Percentiles rank a stretch among this genome's conserved stretches.
phyloP scores from a whole-genome alignment of 306 rosid genomes.

The Ochetophila trinervis region DNA sequence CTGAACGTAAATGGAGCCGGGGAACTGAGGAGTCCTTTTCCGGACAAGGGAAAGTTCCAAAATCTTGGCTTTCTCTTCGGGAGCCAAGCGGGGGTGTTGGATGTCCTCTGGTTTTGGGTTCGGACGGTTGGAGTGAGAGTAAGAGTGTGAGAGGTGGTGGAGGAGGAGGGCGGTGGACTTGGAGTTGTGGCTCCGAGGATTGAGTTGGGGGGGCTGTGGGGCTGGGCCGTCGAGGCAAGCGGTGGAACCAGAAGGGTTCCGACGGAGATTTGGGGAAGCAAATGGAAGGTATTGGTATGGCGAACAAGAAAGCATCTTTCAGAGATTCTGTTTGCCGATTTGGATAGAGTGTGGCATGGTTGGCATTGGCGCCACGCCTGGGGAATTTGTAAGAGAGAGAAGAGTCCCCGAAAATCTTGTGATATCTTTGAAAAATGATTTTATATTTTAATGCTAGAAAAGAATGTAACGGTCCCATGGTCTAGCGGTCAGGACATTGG shows the following conservation, averaged over 20 bases:
- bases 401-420: no score
- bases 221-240: constrained; percentile 14
- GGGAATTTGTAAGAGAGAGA: no score
- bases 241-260: not conserved
- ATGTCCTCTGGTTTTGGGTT: constrained; percentile 21
- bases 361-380: not conserved
- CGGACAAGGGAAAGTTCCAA: constrained; percentile 77
- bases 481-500: constrained; percentile 74
- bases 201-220: constrained; percentile 29
- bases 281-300: constrained; percentile 22
- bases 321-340: not conserved
- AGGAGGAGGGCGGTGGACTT: constrained; percentile 60
- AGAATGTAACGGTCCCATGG: constrained; percentile 71
- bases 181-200: constrained; percentile 66
- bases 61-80: constrained; percentile 47
- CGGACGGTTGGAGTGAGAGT: not conserved
- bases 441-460: no score
- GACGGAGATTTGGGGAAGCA: constrained; percentile 18
- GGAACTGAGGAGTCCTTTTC: constrained; percentile 83
- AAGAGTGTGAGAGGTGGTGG: constrained; percentile 36
- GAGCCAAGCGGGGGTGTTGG: constrained; percentile 32
- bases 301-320: constrained; percentile 39
- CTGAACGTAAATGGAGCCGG: constrained; percentile 81
- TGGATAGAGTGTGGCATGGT: constrained; percentile 10
- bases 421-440: no score